Base-by-base conservation (phyloP, 2,329 filamentous ascomycete species). In the Alternaria triticimaculans region DNA sequence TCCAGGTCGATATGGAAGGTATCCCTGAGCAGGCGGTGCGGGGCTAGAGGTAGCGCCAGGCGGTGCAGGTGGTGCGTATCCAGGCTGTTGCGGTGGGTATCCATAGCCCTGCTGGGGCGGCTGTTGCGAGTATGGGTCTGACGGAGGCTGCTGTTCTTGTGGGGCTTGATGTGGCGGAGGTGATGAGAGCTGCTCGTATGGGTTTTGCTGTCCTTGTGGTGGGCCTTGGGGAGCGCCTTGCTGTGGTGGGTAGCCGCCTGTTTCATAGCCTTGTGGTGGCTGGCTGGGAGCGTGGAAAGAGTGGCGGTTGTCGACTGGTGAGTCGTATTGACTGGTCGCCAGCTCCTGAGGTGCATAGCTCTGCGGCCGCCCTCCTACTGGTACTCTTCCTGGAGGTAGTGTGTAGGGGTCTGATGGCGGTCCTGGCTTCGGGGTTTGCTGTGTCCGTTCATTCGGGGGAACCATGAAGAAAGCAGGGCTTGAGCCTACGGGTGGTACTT, bases 281-380 rank as follows among this genome's bases (percentile, higher is more conserved):
- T 71, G 71, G 30, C 60, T 67, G 2, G 68, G 74, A 4, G 71
- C 56, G 66, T 72, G 55, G 65, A 82, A 81, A 18, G 79, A 80
- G 46, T 82, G 80, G 12, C 82, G 74, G 62, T 80, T 80, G 65
- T 84, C 83, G 4, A 83, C 69, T 2, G 84, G 84, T 8, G 81
- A 83, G 65, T 85, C 83, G 63, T 81, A 84, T 25, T 82, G 80
- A 11, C 80, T 77, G 5, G 82, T 83, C 18, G 82, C 80, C 18
- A 85, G 76, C 70, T 85, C 84, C 63, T 85, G 83, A 6, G 84
- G 83, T 11, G 72, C 78, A 50, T 75, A 80, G 56, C 78, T 80
- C 51, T 79, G 78, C 4, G 78, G 78, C 20, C 80, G 74, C 1
- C 66, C 75, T 12, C 70, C 75, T 33, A 72, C 69, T 18, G 76